Base-by-base conservation (phyloP, 78 protist genomes). In the Polysphondylium violaceum region DNA sequence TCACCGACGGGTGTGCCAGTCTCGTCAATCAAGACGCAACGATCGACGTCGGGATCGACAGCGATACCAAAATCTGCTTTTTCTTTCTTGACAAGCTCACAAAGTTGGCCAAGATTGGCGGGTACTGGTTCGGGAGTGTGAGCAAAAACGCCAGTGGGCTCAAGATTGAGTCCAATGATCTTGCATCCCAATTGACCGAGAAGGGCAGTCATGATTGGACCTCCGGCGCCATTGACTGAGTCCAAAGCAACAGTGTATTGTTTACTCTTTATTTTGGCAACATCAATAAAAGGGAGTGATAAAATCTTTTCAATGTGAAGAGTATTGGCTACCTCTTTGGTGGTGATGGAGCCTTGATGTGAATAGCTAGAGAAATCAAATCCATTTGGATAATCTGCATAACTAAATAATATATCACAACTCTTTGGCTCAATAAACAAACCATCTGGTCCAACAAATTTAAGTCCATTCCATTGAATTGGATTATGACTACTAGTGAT, bases 401-500 rank as follows among this genome's bases (percentile, higher is more conserved):
- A 58, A 1, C 40, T 19, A 55, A 93, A 87, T 63, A 93, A 27
- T 6, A 25, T 8, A 40, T 67, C 87, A 58, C 93, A 86, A 23
- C 44, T 58, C 8, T 61, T 63, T 25, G 96, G 96, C 53, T 71
- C 71, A 11, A 93, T 43, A 51, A 93, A 93, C 43, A 93, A 65
- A 14, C 96, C 96, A 69, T 93, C 96, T 31, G 77, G 76, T 29
- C 92, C 95, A 41, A 93, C 59, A 71, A 93, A 93, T 33, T 93
- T 93, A 14, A 93, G 65, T 7, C 98, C 98, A 76, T 96, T 96
- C 97, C 95, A 95, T 55, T 83, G 74, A 35, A 71, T 56, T 56
- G 94, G 96, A 59, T 96, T 96, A 40, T 96, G 98, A 35, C 95
- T 86, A 67, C 96, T 83, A 31, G 98, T 96, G 12, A 96, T 78